phyloP scores from a whole-genome alignment of 345 rosid species.

The Gossypium longicalyx region DNA sequence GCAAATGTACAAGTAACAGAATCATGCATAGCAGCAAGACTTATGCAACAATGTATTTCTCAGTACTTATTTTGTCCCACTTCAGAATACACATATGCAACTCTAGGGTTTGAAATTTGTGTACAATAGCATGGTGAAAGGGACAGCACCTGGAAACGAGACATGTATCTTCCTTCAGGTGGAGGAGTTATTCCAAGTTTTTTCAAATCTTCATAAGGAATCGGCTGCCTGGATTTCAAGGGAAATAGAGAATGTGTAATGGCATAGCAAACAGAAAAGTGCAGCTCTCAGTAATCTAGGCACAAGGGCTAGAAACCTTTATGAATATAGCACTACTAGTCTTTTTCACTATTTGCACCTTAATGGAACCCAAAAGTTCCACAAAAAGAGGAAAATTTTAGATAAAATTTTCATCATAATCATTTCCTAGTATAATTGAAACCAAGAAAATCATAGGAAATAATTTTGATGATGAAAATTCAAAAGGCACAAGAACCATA shows the following conservation, averaged over 20 bases:
- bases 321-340: background rate
- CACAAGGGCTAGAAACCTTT: background rate
- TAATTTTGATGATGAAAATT: background rate
- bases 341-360: background rate
- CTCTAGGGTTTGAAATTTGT: background rate
- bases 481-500: background rate
- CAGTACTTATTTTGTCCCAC: background rate
- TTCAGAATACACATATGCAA: background rate
- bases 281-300: background rate
- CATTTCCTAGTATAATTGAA: background rate
- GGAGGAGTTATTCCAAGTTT: slow-evolving; percentile 87
- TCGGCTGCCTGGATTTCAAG: slow-evolving; percentile 51
- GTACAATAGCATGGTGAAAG: background rate
- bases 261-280: background rate
- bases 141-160: slow-evolving; percentile 58
- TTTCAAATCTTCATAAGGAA: slow-evolving; percentile 76
- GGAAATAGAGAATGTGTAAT: background rate
- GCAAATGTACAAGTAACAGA: background rate
- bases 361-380: background rate
- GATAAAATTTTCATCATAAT: background rate
- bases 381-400: background rate
- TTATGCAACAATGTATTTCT: background rate
- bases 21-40: background rate
- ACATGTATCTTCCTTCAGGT: slow-evolving; percentile 86
- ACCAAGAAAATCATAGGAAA: background rate